Conservation (phyloP, 2,329 filamentous ascomycete species). For the Fusarium clavum region DNA sequence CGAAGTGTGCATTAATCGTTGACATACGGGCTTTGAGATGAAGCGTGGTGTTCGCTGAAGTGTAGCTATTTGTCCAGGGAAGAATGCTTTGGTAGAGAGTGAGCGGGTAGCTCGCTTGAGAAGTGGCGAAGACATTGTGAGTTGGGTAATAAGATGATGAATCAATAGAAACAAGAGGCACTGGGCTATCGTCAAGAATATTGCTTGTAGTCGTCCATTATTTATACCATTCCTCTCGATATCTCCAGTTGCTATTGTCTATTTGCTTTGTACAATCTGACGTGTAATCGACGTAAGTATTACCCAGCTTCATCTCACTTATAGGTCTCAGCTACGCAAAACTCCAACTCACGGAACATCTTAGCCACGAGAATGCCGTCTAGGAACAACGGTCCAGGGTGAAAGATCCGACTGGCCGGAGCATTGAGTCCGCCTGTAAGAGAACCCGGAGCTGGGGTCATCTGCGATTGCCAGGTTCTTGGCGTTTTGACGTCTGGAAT, state of each 20-base stretch:
- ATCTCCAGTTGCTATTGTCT: background rate
- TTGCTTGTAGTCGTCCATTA: background rate
- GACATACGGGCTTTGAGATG: background rate
- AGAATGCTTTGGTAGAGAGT: background rate
- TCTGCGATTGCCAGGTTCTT: background rate
- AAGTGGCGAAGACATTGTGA: conserved; percentile 10
- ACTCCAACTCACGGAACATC: too few species aligned
- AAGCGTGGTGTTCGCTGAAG: background rate
- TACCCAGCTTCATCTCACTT: background rate
- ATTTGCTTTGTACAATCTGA: conserved; percentile 7
- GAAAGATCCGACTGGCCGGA: background rate
- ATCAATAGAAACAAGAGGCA: background rate
- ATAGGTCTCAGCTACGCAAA: background rate
- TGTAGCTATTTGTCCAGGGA: background rate
- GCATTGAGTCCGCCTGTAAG: conserved; percentile 3
- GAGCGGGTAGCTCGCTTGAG: conserved; percentile 9
- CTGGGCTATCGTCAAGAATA: background rate
- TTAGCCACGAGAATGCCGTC: conserved; percentile 5
- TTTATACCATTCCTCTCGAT: background rate
- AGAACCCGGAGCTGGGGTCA: background rate
- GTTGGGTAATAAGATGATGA: background rate
- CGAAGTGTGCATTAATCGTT: conserved; percentile 14
- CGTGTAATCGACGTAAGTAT: conserved; percentile 24
- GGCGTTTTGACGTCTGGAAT: conserved; percentile 1
- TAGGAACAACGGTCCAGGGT: background rate